Conservation (phyloP, 768 basidiomycete species). For the Pleurotus tuber-regium region DNA sequence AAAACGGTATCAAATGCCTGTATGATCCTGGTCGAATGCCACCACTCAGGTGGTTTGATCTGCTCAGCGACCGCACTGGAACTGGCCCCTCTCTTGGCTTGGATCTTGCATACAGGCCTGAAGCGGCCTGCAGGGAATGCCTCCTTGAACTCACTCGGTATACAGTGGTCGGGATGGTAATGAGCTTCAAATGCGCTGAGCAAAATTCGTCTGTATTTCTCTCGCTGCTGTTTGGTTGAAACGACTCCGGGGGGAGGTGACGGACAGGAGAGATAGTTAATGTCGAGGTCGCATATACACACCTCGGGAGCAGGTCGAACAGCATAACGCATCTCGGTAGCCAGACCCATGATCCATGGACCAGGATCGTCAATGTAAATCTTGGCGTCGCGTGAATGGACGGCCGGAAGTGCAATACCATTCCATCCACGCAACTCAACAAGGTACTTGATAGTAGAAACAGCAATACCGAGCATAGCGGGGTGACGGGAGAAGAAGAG, state of each 20-base stretch:
- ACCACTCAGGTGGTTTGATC: slow-evolving; percentile 91
- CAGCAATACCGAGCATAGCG: slow-evolving; percentile 89
- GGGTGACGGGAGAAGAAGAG: slow-evolving; percentile 87
- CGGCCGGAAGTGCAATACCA: slow-evolving; percentile 78
- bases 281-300: slow-evolving; percentile 84
- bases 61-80: slow-evolving; percentile 84
- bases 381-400: slow-evolving; percentile 87
- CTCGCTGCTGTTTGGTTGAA: slow-evolving; percentile 76
- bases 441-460: slow-evolving; percentile 87
- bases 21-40: slow-evolving; percentile 89
- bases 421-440: slow-evolving; percentile 93
- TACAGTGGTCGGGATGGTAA: slow-evolving; percentile 86
- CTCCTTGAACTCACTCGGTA: slow-evolving; percentile 91
- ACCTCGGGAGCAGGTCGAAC: slow-evolving; percentile 76
- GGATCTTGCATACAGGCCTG: slow-evolving; percentile 88
- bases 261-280: slow-evolving; percentile 79
- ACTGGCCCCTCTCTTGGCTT: slow-evolving; percentile 78
- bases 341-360: slow-evolving; percentile 92
- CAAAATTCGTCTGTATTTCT: slow-evolving; percentile 73
- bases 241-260: slow-evolving; percentile 75
- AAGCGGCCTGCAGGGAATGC: slow-evolving; percentile 92
- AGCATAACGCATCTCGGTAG: slow-evolving; percentile 81
- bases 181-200: slow-evolving; percentile 79
- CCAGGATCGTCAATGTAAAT: slow-evolving; percentile 96
- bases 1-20: slow-evolving; percentile 88